Percentiles rank a stretch among this genome's conserved stretches.
These are phyloP conservation scores for Botrytis fragariae DNA, from an alignment of 2,329 filamentous ascomycete genomes.

Conservation along the genomic window DNA sequence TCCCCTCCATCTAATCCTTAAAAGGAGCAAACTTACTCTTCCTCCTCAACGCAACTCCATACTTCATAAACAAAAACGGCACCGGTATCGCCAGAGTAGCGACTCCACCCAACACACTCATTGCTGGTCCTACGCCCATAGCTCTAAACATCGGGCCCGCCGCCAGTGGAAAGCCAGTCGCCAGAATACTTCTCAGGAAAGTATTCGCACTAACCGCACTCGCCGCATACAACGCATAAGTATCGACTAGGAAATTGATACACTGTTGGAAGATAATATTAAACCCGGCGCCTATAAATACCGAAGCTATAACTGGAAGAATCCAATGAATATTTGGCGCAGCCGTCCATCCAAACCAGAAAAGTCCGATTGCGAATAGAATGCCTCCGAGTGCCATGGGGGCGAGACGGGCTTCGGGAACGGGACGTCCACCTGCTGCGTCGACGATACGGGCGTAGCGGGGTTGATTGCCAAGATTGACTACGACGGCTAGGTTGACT, in stretches of 20 bases:
- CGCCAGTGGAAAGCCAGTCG: conserved; percentile 46
- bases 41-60: conserved; percentile 40
- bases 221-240: conserved; percentile 48
- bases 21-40: conserved; percentile 45
- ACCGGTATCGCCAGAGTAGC: conserved; percentile 54
- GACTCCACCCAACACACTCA: conserved; percentile 60
- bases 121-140: conserved; percentile 62
- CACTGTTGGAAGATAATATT: conserved; percentile 39
- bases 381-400: conserved; percentile 46
- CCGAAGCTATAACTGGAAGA: conserved; percentile 17
- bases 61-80: conserved; percentile 53
- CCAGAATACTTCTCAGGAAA: conserved; percentile 46
- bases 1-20: conserved; percentile 8
- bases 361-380: conserved; percentile 35
- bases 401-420: conserved; percentile 47
- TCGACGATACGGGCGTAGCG: conserved; percentile 33
- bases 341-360: conserved; percentile 37
- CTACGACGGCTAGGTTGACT: conserved; percentile 51
- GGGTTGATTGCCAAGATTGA: conserved; percentile 41
- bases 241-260: conserved; percentile 41
- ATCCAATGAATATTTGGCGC: conserved; percentile 28
- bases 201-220: conserved; percentile 47
- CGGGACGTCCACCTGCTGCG: conserved; percentile 41
- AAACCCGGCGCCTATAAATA: conserved; percentile 35
- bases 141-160: conserved; percentile 55